Conservation (phyloP, 306 rosid genomes). For the Datisca glomerata region DNA sequence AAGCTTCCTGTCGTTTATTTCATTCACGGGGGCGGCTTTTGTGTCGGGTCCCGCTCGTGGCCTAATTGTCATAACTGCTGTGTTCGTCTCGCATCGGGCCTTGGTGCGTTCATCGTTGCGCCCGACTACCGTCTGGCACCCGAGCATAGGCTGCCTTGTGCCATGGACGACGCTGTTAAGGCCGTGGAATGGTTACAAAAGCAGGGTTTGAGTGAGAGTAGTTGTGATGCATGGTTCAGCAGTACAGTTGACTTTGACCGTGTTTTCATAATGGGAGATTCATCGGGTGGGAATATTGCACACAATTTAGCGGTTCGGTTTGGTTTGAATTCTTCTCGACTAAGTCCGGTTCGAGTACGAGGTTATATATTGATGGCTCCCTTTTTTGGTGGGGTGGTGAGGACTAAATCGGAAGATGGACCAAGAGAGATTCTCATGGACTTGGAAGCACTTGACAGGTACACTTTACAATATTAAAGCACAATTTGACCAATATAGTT, state of each 20-base stretch:
- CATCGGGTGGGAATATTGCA: conserved; percentile 87
- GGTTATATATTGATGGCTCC: conserved; percentile 73
- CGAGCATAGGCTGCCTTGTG: conserved; percentile 70
- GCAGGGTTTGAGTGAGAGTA: conserved; percentile 19
- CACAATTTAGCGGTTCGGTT: conserved; percentile 71
- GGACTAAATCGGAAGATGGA: conserved; percentile 81
- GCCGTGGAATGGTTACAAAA: conserved; percentile 60
- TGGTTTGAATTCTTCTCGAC: conserved; percentile 11
- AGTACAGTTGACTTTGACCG: conserved; percentile 41
- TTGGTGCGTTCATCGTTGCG: conserved; percentile 36
- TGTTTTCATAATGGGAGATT: conserved; percentile 68
- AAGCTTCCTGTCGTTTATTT: conserved; percentile 43
- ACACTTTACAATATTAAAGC: not conserved
- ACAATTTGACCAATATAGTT: too few relatives aligned
- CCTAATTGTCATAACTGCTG: conserved; percentile 75
- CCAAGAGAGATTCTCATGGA: conserved; percentile 33
- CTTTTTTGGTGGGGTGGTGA: conserved; percentile 73
- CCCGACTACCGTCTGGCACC: conserved; percentile 81
- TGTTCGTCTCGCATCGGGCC: conserved; percentile 38
- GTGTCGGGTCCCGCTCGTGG: conserved; percentile 78
- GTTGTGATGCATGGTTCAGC: conserved; percentile 42
- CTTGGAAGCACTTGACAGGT: conserved; percentile 81
- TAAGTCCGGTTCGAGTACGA: conserved; percentile 39
- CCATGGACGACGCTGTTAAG: conserved; percentile 54
- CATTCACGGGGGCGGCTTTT: conserved; percentile 87